A percentile compares a stretch with the other conserved stretches of the same genome.
These are phyloP conservation scores for Septoria linicola DNA, from an alignment of 2,329 filamentous ascomycete genomes.

Conservation along the genomic window DNA sequence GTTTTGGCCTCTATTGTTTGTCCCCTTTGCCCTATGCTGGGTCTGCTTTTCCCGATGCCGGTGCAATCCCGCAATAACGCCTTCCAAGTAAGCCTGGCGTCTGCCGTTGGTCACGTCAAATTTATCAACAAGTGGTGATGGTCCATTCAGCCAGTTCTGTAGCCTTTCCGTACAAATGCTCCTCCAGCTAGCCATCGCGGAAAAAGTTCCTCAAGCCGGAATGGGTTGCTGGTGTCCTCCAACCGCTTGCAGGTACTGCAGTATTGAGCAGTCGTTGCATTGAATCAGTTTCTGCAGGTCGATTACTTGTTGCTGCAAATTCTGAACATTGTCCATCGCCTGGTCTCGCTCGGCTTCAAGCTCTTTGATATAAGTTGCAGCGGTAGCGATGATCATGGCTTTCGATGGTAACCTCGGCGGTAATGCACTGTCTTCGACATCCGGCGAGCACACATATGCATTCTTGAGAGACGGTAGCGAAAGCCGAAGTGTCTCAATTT, in stretches of 20 bases:
- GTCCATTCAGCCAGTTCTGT: too few relatives aligned
- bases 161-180: too few relatives aligned
- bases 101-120: not conserved
- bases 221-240: slow-evolving; percentile 11
- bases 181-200: too few relatives aligned
- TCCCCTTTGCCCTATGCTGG: not conserved
- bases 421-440: slow-evolving; percentile 46
- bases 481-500: slow-evolving; percentile 44
- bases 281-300: slow-evolving; percentile 47
- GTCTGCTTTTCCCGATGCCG: slow-evolving; percentile 1
- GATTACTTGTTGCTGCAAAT: slow-evolving; percentile 42
- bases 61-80: not conserved
- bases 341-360: slow-evolving; percentile 45
- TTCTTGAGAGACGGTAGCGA: slow-evolving; percentile 44
- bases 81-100: not conserved
- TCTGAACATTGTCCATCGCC: slow-evolving; percentile 41
- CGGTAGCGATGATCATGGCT: slow-evolving; percentile 48
- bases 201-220: slow-evolving; percentile 3
- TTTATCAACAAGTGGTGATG: slow-evolving; percentile 1
- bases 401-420: slow-evolving; percentile 45
- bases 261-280: slow-evolving; percentile 45
- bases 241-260: slow-evolving; percentile 28
- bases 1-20: not conserved
- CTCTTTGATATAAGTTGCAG: slow-evolving; percentile 49
- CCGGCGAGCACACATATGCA: slow-evolving; percentile 39